Base-by-base conservation (phyloP, 2,329 filamentous ascomycete species). In the Cladosporium sp. region DNA sequence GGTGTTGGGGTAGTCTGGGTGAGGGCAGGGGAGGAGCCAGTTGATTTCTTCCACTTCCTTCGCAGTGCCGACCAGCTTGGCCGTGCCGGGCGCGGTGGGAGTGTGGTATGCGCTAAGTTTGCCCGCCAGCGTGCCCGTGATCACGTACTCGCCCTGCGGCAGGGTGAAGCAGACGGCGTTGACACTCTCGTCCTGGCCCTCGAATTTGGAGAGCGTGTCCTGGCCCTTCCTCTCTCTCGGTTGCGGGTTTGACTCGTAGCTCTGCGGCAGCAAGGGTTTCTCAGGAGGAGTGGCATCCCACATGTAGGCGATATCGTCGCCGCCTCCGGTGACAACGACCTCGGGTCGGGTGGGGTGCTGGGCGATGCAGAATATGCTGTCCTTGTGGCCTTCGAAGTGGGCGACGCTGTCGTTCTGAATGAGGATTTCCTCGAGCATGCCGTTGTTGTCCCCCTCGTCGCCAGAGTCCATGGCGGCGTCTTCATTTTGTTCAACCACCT, bases 31-130 rank as follows among this genome's bases (percentile, higher is more conserved):
- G 1, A 77, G 71, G 29, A 97, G 71, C 91, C 92, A 99, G 74
- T 93, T 95, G 64, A 99, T 86, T 71, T 97, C 92, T 61, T 95
- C 87, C 8, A 96, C 92, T 68, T 99, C 93, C 63, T 90, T 86
- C 3, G 84, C 81, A 64, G 93, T 88, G 50, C 80, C 87, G 7
- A 95, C 70, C 62, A 88, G 86, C 39, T 78, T 74, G n/a, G 59
- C 52, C 8, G 54, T 43, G 4, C 53, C 48, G 1, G 53, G 53
- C 12, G 54, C 38, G 13, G 56, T 58, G 6, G 64, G 64, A 15
- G 63, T 67, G 11, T 51, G 56, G 57, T 64, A 68, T 12, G 83
- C 83, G 56, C 86, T 81, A 59, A 99, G 66, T 56, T 83, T 84
- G 11, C 93, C 93, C 67, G 97, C 93, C 56, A 97, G 73, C 7